These are phyloP conservation scores for Calonectria pseudoturangicola DNA, from an alignment of 2,329 filamentous ascomycete genomes.

Conservation along the genomic window DNA sequence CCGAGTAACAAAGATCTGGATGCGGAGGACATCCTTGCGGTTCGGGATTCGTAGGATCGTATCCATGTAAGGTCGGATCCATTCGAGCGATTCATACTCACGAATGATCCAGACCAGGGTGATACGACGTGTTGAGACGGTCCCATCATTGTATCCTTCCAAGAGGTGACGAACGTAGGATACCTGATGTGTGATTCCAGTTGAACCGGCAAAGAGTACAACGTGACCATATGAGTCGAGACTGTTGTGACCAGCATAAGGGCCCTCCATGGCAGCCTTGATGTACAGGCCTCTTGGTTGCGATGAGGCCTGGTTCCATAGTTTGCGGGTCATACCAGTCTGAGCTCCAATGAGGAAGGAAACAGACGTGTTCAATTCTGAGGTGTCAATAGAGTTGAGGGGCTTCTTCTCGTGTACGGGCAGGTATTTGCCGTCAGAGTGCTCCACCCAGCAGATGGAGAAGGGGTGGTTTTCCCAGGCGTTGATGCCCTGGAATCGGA, in stretches of 20 bases:
- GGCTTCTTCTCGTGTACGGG: constrained; percentile 65
- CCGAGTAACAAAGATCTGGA: constrained; percentile 92
- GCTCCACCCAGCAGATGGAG: constrained; percentile 84
- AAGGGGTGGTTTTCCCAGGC: constrained; percentile 87
- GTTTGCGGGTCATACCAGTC: constrained; percentile 89
- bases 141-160: constrained; percentile 80
- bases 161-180: constrained; percentile 89
- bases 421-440: constrained; percentile 65
- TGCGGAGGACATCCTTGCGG: constrained; percentile 87
- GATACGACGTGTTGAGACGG: constrained; percentile 86
- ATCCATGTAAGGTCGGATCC: constrained; percentile 92
- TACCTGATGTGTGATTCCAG: constrained; percentile 96
- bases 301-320: constrained; percentile 81
- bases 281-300: constrained; percentile 75
- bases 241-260: constrained; percentile 88
- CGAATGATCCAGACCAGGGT: constrained; percentile 95
- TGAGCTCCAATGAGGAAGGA: constrained; percentile 92
- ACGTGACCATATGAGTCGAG: constrained; percentile 95
- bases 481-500: constrained; percentile 80
- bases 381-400: constrained; percentile 62
- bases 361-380: constrained; percentile 72
- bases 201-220: constrained; percentile 92
- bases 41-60: constrained; percentile 84
- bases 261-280: constrained; percentile 88
- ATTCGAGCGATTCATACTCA: constrained; percentile 91